Conservation (phyloP, 2,329 filamentous ascomycete genomes). For the Arthrobotrys sphaeroides region DNA sequence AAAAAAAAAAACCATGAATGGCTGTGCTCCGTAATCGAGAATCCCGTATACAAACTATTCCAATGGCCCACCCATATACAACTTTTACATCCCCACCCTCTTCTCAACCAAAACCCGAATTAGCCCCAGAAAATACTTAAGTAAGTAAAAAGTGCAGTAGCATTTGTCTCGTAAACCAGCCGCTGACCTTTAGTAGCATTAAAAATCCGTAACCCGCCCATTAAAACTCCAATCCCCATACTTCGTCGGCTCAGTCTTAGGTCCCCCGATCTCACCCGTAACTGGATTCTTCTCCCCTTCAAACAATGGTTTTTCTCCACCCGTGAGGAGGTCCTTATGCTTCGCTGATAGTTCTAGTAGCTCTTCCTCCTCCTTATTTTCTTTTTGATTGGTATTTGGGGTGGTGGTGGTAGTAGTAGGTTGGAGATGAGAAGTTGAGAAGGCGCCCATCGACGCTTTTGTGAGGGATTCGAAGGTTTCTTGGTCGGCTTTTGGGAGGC, state of each 20-base stretch:
- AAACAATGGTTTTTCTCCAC: constrained; percentile 83
- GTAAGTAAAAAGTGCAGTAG: no score
- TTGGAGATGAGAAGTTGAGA: constrained; percentile 69
- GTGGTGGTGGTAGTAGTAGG: constrained; percentile 54
- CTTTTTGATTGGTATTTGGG: constrained; percentile 49
- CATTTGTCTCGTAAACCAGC: no score
- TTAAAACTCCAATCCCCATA: constrained; percentile 90
- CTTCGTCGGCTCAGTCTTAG: constrained; percentile 93
- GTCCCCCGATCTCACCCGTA: constrained; percentile 94
- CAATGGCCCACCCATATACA: no score
- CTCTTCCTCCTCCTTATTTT: constrained; percentile 53
- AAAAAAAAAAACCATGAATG: not conserved
- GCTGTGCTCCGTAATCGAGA: no score
- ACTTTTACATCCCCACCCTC: not conserved
- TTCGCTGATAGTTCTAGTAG: constrained; percentile 66
- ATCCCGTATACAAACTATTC: no score
- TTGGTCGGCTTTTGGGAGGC: constrained; percentile 87
- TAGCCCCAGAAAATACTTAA: no score
- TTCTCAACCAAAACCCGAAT: not conserved
- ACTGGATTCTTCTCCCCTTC: constrained; percentile 89
- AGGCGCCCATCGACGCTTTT: constrained; percentile 77
- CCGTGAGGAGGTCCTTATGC: constrained; percentile 76
- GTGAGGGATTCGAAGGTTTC: constrained; percentile 90
- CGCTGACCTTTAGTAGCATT: no score
- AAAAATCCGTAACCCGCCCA: constrained; percentile 92